A percentile compares a stretch with the other conserved stretches of the same genome.
Evolutionary conservation across 2,329 filamentous ascomycete species (phyloP).

Genomic region (Fusarium aywerte): DNA sequence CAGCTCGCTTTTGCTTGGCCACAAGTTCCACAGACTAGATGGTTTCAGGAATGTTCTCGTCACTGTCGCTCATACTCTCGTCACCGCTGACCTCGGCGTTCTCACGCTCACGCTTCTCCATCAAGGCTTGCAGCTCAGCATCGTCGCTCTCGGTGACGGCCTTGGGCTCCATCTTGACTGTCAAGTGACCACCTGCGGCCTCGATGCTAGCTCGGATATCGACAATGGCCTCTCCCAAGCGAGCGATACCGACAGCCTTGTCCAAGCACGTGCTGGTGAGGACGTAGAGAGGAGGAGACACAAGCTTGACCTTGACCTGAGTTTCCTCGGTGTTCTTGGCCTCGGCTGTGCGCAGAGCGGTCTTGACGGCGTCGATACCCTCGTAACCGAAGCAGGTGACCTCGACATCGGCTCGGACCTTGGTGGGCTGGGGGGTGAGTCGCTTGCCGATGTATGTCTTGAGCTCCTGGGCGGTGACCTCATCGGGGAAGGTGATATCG

Average conservation of each 20-base stretch:
- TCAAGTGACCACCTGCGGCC: conserved; percentile 79
- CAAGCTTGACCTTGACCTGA: conserved; percentile 97
- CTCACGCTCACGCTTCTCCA: conserved; percentile 99
- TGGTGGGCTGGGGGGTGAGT: conserved; percentile 97
- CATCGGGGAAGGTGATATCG: conserved; percentile 87
- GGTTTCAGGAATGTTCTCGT: conserved; percentile 74
- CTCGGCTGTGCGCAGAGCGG: conserved; percentile 89
- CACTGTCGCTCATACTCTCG: conserved; percentile 94
- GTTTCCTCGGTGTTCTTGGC: conserved; percentile 90
- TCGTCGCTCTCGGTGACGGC: conserved; percentile 99
- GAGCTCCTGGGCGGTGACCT: conserved; percentile 87
- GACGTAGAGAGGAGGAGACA: conserved; percentile 97
- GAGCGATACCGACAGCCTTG: conserved; percentile 85
- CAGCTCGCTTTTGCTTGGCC: conserved; percentile 29
- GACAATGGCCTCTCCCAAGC: conserved; percentile 88
- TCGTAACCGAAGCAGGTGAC: conserved; percentile 96
- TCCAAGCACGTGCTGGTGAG: conserved; percentile 95
- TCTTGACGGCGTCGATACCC: conserved; percentile 98
- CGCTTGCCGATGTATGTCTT: conserved; percentile 97
- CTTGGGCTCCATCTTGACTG: conserved; percentile 98
- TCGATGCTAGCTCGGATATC: conserved; percentile 86
- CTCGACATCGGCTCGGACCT: conserved; percentile 97
- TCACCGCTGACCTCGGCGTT: conserved; percentile 98
- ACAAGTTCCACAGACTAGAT: conserved; percentile 49
- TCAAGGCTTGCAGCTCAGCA: conserved; percentile 93